Conservation (phyloP, 2,329 filamentous ascomycete genomes). For the Xylaria arbuscula region DNA sequence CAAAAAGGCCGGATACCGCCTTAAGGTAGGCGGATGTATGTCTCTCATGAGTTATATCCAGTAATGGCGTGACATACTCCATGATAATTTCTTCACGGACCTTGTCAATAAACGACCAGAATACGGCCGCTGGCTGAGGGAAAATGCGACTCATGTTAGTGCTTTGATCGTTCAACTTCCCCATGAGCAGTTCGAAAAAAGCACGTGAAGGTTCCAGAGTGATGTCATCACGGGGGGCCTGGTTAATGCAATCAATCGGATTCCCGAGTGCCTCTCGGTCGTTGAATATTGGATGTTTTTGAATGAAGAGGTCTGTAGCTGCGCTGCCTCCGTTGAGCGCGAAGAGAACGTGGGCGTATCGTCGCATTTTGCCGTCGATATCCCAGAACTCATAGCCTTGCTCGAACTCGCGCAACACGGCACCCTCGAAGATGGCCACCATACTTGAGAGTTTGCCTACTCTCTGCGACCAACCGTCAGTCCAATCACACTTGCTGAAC, state of each 20-base stretch:
- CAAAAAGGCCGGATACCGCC: constrained; percentile 87
- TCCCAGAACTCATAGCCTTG: constrained; percentile 91
- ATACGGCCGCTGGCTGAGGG: constrained; percentile 74
- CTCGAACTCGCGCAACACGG: constrained; percentile 90
- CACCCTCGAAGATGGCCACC: constrained; percentile 87
- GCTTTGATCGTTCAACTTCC: constrained; percentile 84
- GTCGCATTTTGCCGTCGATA: constrained; percentile 86
- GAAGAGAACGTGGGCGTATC: constrained; percentile 88
- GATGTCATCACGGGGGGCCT: constrained; percentile 72
- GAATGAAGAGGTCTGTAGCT: constrained; percentile 85
- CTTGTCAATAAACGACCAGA: constrained; percentile 83
- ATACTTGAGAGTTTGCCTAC: constrained; percentile 79
- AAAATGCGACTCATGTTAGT: constrained; percentile 86
- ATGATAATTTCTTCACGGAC: constrained; percentile 85
- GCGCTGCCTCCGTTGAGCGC: constrained; percentile 82
- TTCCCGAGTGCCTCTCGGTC: constrained; percentile 77
- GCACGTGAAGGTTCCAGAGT: constrained; percentile 81
- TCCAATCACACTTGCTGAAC: constrained; percentile 85
- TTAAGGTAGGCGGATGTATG: constrained; percentile 83
- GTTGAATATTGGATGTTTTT: constrained; percentile 86
- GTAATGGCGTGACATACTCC: constrained; percentile 85
- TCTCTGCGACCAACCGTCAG: constrained; percentile 76
- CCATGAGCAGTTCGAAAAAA: constrained; percentile 81
- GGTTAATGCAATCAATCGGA: constrained; percentile 83
- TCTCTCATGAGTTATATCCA: constrained; percentile 85